Conservation (phyloP, 257 asterid species). For the Datura wrightii region DNA sequence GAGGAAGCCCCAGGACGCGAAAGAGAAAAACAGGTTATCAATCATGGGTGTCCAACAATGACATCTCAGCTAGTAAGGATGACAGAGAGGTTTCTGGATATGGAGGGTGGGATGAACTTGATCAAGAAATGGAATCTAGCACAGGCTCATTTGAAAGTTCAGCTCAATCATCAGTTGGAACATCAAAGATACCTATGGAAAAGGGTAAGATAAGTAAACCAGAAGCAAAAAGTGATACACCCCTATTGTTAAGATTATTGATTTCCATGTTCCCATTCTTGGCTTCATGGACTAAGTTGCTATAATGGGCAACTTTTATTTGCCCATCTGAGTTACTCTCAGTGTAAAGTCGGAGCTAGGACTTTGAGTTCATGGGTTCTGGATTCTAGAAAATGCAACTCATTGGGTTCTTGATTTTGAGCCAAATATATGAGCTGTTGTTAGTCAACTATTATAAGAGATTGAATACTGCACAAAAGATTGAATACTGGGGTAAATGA, state of each 20-base stretch:
- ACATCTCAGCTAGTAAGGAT: conserved; percentile 32
- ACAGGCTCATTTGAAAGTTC: conserved; percentile 41
- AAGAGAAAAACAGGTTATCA: conserved; percentile 50
- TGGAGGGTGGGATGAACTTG: conserved; percentile 91
- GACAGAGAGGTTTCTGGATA: conserved; percentile 40
- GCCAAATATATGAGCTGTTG: not conserved
- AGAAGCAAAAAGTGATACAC: conserved; percentile 43
- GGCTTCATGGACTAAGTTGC: conserved; percentile 64
- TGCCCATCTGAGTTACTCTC: not conserved
- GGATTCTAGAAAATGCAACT: not conserved
- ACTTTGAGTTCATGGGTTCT: not conserved
- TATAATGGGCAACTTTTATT: conserved; percentile 32
- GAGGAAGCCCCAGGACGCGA: conserved; percentile 30
- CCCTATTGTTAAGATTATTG: conserved; percentile 67
- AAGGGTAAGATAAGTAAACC: conserved; percentile 38
- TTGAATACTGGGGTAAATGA: not conserved
- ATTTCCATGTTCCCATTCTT: conserved; percentile 69
- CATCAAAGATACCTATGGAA: conserved; percentile 38
- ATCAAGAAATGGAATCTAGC: conserved; percentile 39
- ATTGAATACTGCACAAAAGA: not conserved
- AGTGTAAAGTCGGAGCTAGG: not conserved
- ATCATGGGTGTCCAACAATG: conserved; percentile 52
- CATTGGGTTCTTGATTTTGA: not conserved
- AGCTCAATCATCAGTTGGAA: conserved; percentile 36
- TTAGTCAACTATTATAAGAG: not conserved